These are phyloP conservation scores for Graphilbum fragrans DNA, from an alignment of 2,329 filamentous ascomycete species.

Conservation along the genomic window DNA sequence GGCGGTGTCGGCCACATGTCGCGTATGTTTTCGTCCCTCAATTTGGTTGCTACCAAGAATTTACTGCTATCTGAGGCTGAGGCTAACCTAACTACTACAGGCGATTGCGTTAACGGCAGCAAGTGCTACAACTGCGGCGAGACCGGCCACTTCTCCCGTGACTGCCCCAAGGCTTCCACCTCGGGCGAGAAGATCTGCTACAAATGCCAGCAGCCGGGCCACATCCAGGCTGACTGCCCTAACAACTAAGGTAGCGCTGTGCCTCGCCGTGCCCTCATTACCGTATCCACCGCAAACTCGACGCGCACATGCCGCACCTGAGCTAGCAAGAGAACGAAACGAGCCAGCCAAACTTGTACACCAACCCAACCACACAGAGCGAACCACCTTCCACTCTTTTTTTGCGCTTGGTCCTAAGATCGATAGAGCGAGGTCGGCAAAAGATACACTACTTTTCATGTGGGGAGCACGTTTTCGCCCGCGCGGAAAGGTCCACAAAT, in stretches of 20 bases:
- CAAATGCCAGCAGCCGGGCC: constrained; percentile 76
- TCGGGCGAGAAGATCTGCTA: constrained; percentile 94
- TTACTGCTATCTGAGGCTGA: too few species aligned
- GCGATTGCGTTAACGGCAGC: constrained; percentile 94
- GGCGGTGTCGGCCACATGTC: constrained; percentile 96
- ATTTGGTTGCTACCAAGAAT: not conserved
- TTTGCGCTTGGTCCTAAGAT: constrained; percentile 9
- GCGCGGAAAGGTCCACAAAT: constrained; percentile 13
- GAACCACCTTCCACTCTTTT: constrained; percentile 4
- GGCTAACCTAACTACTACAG: constrained; percentile 20
- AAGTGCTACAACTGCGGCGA: constrained; percentile 99
- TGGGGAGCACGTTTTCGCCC: constrained; percentile 13
- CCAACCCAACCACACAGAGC: constrained; percentile 1
- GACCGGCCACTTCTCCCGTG: constrained; percentile 86
- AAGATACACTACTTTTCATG: constrained; percentile 16
- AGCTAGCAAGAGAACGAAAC: constrained; percentile 6
- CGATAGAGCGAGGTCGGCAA: constrained; percentile 14
- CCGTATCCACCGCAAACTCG: constrained; percentile 7
- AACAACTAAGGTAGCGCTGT: constrained; percentile 43
- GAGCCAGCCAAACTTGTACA: constrained; percentile 6
- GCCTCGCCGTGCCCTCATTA: not conserved
- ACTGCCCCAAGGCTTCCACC: constrained; percentile 86
- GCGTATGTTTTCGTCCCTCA: constrained; percentile 41
- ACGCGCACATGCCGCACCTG: constrained; percentile 6
- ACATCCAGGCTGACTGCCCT: constrained; percentile 90